These are phyloP conservation scores for Ramularia collo-cygni DNA, from an alignment of 2,329 filamentous ascomycete genomes.

Conservation along the genomic window DNA sequence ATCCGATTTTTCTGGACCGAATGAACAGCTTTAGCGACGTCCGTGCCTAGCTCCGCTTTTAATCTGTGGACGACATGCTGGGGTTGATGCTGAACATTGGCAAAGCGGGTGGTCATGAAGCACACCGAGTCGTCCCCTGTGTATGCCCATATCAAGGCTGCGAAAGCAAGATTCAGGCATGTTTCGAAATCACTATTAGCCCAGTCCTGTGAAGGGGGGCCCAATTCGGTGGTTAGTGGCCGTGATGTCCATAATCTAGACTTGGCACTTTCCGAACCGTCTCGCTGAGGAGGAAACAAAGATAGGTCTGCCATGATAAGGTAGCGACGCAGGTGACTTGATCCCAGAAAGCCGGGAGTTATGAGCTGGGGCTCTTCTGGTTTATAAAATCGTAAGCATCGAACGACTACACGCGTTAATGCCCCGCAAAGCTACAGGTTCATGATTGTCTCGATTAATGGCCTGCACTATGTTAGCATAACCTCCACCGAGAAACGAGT, in stretches of 20 bases:
- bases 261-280: not conserved
- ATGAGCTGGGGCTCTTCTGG: not conserved
- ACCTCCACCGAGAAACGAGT: not conserved
- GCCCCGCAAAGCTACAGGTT: not conserved
- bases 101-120: not conserved
- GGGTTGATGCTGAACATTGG: not conserved
- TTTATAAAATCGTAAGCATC: not conserved
- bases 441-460: not conserved
- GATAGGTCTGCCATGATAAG: not conserved
- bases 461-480: not conserved
- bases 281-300: not conserved
- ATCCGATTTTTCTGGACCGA: not conserved
- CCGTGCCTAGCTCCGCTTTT: not conserved
- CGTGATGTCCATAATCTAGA: not conserved
- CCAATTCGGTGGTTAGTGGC: not conserved
- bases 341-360: not conserved
- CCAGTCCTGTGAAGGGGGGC: not conserved
- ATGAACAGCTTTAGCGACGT: not conserved
- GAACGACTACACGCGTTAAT: not conserved
- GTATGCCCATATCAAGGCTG: not conserved
- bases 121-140: not conserved
- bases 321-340: not conserved
- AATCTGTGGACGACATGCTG: not conserved
- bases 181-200: not conserved
- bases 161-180: conserved; percentile 1